Evolutionary conservation across 2,329 filamentous ascomycete genomes (phyloP), one percentile per base, ranked within the genome.

Genomic region (Calonectria henricotiae): DNA sequence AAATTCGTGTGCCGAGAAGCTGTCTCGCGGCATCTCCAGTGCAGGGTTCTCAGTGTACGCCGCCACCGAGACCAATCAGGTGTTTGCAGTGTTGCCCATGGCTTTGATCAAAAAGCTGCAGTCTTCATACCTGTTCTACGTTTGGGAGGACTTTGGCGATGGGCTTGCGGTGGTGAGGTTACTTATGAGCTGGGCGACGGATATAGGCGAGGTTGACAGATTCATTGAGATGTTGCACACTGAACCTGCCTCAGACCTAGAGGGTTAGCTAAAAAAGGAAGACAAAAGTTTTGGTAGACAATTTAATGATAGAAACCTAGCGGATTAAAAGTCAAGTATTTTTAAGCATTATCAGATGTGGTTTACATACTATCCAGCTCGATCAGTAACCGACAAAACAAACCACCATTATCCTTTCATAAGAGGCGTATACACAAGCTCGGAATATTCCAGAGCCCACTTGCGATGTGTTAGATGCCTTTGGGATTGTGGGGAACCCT

Each of bases 141-240:
- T 84, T 0, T 87, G 86, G 86, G 85, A 88, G 43, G 81, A 82
- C 67, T 75, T 79, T 27, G 82, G 81, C 0, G 80, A 83, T 64
- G 80, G 79, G 8, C 74, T 78, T 55, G 82, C 82, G 0, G 82
- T 86, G 4, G 80, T 88, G 4, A 80, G 86, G 9, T 74, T 88
- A 60, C 76, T 88, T 32, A 88, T 86, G 1, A 87, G 85, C 0
- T 88, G 86, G 86, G 86, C 86, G 9, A 88, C 86, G 4, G 83
- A 86, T 15, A 72, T 73, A 3, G 69, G 75, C 17, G 80, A 86
- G 77, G 79, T 88, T 13, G 83, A 86, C 25, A 79, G 74, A 25
- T 84, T 84, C 35, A 74, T 75, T 55, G 62, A 32, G 13, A 35
- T 75, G 20, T 72, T 75, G 11, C 67, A 75, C 37, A 30, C 13